Percentiles rank a stretch among this genome's conserved stretches.
Evolutionary conservation across 176 grass and related monocot species (phyloP).

Genomic region (Paspalum notatum): DNA sequence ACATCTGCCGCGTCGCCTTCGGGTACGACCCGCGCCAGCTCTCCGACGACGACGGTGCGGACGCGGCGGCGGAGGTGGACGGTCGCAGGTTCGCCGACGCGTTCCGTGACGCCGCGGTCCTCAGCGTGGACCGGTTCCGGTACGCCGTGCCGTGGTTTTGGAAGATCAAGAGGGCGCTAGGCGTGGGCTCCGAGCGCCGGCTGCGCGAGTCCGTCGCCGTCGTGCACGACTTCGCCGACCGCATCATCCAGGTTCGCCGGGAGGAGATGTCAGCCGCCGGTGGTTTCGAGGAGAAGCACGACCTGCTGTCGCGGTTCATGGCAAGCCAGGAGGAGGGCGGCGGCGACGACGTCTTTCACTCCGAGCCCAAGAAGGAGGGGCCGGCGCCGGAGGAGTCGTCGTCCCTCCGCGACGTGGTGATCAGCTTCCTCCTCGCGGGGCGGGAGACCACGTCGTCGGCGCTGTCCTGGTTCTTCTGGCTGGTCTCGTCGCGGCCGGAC

Average conservation of each 20-base stretch:
- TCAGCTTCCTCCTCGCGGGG: constrained; percentile 56
- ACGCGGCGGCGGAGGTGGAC: neutral
- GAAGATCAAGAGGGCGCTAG: constrained; percentile 58
- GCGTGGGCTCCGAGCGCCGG: constrained; percentile 44
- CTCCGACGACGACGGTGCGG: neutral
- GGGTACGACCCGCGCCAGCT: constrained; percentile 59
- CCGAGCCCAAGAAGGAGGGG: constrained; percentile 44
- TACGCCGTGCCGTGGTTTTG: constrained; percentile 54
- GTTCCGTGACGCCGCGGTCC: constrained; percentile 62
- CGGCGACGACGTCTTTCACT: neutral
- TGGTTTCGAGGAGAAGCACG: constrained; percentile 35
- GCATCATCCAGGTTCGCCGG: constrained; percentile 54
- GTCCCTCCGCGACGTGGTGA: constrained; percentile 45
- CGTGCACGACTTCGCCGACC: constrained; percentile 48
- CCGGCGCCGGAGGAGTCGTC: neutral
- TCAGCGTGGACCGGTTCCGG: constrained; percentile 58
- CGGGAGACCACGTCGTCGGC: constrained; percentile 55
- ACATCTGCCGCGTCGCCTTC: neutral
- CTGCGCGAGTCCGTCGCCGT: constrained; percentile 34
- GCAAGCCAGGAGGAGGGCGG: constrained; percentile 37
- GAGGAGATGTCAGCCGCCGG: constrained; percentile 32
- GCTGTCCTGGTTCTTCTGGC: constrained; percentile 64
- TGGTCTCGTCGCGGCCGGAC: constrained; percentile 55
- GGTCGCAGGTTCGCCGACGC: constrained; percentile 49
- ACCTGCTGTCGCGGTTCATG: constrained; percentile 67